Base-by-base conservation (phyloP, 2,329 filamentous ascomycete species). In the Calonectria fujianensis region DNA sequence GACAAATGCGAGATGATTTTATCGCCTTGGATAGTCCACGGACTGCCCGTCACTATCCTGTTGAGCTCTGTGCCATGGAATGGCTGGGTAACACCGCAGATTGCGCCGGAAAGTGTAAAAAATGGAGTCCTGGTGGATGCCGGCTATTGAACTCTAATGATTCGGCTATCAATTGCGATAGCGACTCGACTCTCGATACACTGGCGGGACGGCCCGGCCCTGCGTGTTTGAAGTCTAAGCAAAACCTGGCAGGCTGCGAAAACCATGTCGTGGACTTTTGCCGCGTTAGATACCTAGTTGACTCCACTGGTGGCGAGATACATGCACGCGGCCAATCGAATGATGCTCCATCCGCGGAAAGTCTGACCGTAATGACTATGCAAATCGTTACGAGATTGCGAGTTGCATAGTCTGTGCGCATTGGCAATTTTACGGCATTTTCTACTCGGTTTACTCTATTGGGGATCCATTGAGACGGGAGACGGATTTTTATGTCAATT, bases 201-300 rank as follows among this genome's bases (percentile, higher is more conserved):
- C 18, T 61, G 54, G 35, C 54, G 54, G 54, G 29, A 61, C 54
- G 54, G 54, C 54, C 54, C 54, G 54, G 13, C 16, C 54, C 54
- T 39, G 35, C 54, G n/a, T 39, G 32, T 24, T 61, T 24, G 37
- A 61, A 61, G 31, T 24, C 54, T 59, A 59, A 35, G 54, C 32
- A 37, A 59, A 4, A 61, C 35, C 32, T 39, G 24, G 54, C 13
- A 4, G 20, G n/a, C 11, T 13, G 8, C 18, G 1, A 18, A 20
- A 41, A 20, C 41, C n/a, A n/a, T 5, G 7, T 3, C 35, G 14
- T 18, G 35, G 14, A 24, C 29, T 24, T 18, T 18, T 24, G n/a
- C n/a, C 54, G 27, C 16, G 24, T 35, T 27, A 3, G 32, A 29
- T 41, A 24, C 35, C 35, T 6, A 7, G n/a, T 24, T 27, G 32